These are phyloP conservation scores for Epithele typhae DNA, from an alignment of 768 basidiomycete genomes.

Conservation along the genomic window DNA sequence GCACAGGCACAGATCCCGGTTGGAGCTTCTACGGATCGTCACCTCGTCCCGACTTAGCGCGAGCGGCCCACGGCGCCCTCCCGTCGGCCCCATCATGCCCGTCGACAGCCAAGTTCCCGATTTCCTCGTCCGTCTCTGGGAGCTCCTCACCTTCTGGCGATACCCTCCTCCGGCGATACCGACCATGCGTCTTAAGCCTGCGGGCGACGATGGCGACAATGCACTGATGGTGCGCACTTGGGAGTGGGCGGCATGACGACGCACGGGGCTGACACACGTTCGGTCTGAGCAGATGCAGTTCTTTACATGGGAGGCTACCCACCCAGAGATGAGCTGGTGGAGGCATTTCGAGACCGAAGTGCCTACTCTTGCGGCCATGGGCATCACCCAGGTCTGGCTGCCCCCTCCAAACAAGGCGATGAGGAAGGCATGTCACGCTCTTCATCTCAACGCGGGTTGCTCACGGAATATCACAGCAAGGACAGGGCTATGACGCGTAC, in stretches of 20 bases:
- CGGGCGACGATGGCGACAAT: slow-evolving; percentile 41
- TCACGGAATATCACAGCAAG: slow-evolving; percentile 38
- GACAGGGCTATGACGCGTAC: slow-evolving; percentile 83
- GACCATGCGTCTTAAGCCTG: slow-evolving; percentile 57
- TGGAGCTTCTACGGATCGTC: no score
- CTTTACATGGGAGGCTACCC: slow-evolving; percentile 74
- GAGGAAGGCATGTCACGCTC: slow-evolving; percentile 39
- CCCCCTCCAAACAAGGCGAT: slow-evolving; percentile 83
- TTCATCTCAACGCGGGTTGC: background rate
- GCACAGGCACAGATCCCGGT: no score
- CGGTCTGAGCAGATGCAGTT: slow-evolving; percentile 59
- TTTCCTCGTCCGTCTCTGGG: slow-evolving; percentile 4
- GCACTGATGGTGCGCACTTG: slow-evolving; percentile 59
- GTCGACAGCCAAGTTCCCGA: slow-evolving; percentile 5
- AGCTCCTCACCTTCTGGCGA: slow-evolving; percentile 11
- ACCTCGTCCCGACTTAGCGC: no score
- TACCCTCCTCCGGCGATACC: slow-evolving; percentile 40
- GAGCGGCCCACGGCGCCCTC: no score
- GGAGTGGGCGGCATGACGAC: background rate
- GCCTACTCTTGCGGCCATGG: slow-evolving; percentile 57
- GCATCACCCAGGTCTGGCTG: slow-evolving; percentile 79
- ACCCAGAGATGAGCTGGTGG: slow-evolving; percentile 73
- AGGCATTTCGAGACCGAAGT: slow-evolving; percentile 63
- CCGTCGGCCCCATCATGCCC: no score
- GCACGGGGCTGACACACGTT: background rate